Evolutionary conservation across 2,329 filamentous ascomycete species (phyloP).

Genomic region (Mollisiaceae sp.): DNA sequence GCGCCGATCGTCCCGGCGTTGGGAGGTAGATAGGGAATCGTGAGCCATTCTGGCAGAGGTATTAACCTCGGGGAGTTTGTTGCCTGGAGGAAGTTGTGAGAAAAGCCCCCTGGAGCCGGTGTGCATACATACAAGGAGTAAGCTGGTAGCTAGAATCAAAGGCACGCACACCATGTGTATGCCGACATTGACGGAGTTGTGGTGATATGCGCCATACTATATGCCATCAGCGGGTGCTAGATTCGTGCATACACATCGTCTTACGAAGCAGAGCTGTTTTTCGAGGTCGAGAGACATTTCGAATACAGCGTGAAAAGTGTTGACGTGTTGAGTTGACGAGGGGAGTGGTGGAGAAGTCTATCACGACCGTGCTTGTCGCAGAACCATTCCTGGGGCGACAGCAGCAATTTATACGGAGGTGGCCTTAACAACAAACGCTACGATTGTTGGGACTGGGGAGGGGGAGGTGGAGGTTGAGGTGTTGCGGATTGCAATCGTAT

Average conservation of each 20-base stretch:
- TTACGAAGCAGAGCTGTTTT: constrained; percentile 81
- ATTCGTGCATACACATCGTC: constrained; percentile 41
- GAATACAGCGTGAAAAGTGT: constrained; percentile 20
- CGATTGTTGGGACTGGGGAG: background rate
- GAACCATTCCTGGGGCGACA: constrained; percentile 21
- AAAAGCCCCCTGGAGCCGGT: constrained; percentile 17
- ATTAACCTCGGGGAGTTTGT: constrained; percentile 68
- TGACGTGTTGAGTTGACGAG: constrained; percentile 13
- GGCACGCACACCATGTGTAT: constrained; percentile 85
- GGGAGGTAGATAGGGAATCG: constrained; percentile 68
- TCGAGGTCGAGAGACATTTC: constrained; percentile 76
- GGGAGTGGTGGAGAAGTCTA: constrained; percentile 14
- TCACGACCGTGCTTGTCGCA: constrained; percentile 25
- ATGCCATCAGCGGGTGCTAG: constrained; percentile 26
- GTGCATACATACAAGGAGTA: constrained; percentile 64
- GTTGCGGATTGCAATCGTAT: constrained; percentile 9
- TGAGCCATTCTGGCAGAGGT: constrained; percentile 69
- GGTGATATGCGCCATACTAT: constrained; percentile 85
- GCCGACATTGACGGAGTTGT: constrained; percentile 75
- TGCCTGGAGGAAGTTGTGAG: constrained; percentile 50
- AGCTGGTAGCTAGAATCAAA: constrained; percentile 71
- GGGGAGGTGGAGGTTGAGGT: background rate
- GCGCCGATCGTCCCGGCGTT: constrained; percentile 70
- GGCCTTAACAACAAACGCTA: no score
- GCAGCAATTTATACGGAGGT: background rate